phyloP scores from a whole-genome alignment of 2,329 filamentous ascomycete genomes.

The Cercospora sojina region DNA sequence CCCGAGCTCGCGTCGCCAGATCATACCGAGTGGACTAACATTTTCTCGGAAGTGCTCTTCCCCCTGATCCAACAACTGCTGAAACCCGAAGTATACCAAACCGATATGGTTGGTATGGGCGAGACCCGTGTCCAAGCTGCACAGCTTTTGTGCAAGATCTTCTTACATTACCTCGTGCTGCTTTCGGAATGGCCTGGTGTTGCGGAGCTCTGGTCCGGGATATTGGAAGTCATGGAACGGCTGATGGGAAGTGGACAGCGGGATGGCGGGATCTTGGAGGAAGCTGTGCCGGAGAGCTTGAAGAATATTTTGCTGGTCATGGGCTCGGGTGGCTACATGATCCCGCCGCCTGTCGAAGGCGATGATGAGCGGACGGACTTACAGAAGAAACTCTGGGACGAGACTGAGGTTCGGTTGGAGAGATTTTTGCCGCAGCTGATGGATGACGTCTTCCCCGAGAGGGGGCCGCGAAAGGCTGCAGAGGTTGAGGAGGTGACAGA shows the following conservation, averaged over 20 bases:
- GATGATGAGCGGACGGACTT: slow-evolving; percentile 45
- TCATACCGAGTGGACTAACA: slow-evolving; percentile 83
- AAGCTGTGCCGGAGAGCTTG: slow-evolving; percentile 89
- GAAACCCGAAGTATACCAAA: slow-evolving; percentile 91
- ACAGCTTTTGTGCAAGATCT: slow-evolving; percentile 90
- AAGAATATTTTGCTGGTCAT: slow-evolving; percentile 97
- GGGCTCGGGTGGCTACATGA: slow-evolving; percentile 82
- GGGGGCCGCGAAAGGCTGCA: not conserved
- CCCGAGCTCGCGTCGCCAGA: slow-evolving; percentile 79
- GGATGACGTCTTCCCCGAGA: slow-evolving; percentile 56
- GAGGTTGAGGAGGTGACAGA: not conserved
- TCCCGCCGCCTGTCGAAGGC: slow-evolving; percentile 51
- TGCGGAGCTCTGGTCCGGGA: slow-evolving; percentile 86
- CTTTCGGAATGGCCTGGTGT: slow-evolving; percentile 84
- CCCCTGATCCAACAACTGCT: slow-evolving; percentile 82
- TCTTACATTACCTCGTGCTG: slow-evolving; percentile 85
- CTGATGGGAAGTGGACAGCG: slow-evolving; percentile 92
- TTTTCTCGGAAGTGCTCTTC: slow-evolving; percentile 91
- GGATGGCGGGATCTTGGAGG: slow-evolving; percentile 66
- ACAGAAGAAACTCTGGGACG: slow-evolving; percentile 58
- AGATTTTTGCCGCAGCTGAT: slow-evolving; percentile 61
- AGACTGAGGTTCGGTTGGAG: slow-evolving; percentile 61
- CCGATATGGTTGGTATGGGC: slow-evolving; percentile 88
- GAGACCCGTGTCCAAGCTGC: slow-evolving; percentile 91
- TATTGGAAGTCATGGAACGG: slow-evolving; percentile 93